phyloP scores from a whole-genome alignment of 495 filamentous ascomycete species.

The Aspergillus avenaceus region DNA sequence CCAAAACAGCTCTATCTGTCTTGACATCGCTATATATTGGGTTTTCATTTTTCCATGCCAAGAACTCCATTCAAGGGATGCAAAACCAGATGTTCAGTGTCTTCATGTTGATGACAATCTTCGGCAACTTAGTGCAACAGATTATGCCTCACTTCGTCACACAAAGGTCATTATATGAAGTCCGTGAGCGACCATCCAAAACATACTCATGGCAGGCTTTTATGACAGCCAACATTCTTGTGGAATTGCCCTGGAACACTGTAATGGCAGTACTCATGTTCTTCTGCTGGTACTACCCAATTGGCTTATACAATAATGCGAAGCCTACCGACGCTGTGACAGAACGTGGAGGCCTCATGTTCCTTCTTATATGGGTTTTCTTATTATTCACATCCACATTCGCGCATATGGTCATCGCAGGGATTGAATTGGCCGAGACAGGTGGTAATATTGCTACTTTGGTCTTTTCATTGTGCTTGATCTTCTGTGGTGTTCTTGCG shows the following conservation, averaged over 20 bases:
- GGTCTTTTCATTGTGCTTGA: constrained; percentile 1
- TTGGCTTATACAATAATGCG: constrained; percentile 51
- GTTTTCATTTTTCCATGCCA: constrained; percentile 72
- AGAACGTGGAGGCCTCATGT: constrained; percentile 44
- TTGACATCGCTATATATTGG: constrained; percentile 1
- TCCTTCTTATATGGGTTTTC: constrained; percentile 45
- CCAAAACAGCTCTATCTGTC: constrained; percentile 38
- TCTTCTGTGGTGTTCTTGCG: constrained; percentile 39
- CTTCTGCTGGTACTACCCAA: constrained; percentile 56
- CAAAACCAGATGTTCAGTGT: constrained; percentile 82
- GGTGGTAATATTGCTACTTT: constrained; percentile 1
- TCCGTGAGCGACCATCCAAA: constrained; percentile 72
- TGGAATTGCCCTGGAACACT: constrained; percentile 63
- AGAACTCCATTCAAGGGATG: constrained; percentile 65
- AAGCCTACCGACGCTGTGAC: constrained; percentile 29
- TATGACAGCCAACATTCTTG: constrained; percentile 57
- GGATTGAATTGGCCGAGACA: constrained; percentile 42
- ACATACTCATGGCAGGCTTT: constrained; percentile 70
- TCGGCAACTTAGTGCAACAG: constrained; percentile 67
- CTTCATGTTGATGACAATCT: constrained; percentile 74
- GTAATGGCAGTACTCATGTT: constrained; percentile 55
- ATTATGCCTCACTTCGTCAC: constrained; percentile 63
- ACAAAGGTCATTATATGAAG: constrained; percentile 67
- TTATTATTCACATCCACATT: constrained; percentile 50
- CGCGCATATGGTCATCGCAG: constrained; percentile 51